Evolutionary conservation across 768 basidiomycete genomes (phyloP), one percentile per base, ranked within the genome.

Genomic region (Termitomyces sp.): DNA sequence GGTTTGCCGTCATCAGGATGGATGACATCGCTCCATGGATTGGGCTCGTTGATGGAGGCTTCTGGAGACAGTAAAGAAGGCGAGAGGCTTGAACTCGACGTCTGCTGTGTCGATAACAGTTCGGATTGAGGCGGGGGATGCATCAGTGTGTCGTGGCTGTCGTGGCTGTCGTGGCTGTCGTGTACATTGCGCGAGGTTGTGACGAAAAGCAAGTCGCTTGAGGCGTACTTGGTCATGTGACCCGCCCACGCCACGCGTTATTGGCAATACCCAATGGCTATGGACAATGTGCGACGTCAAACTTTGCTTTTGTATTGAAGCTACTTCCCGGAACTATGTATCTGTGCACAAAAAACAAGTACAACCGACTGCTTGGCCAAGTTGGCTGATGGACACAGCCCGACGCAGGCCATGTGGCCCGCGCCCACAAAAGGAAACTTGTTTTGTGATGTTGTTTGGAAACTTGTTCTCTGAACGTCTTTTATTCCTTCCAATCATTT

Each of bases 1-100:
- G 49, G 21, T 37, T 58, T 52, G 28, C n/a, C 7, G 30, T 64
- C 62, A 40, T 63, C 63, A 21, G 66, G 39, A 35, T 64, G 52
- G 52, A 60, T 30, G 25, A 54, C 63, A 64, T 73, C 73, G 59
- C 66, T 65, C 77, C 77, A 77, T 56, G 76, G 77, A 63, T 79
- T 76, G 34, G 71, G 64, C 41, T 71, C 69, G 52, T 61, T 51
- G 40, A 70, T 67, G 27, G 53, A 52, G 12, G 32, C 34, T 17
- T 53, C 52, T 39, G 55, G 54, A 46, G 59, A 53, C 28, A 52
- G 44, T 14, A 49, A n/a, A n/a, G n/a, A n/a, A n/a, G n/a, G n/a
- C n/a, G n/a, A n/a, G n/a, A 45, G 25, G 34, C 12, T 25, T 34
- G 40, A 19, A 30, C 27, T 30, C 34, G 23, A 1, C 21, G 50